These are phyloP conservation scores for Sphaerulina vaccinii DNA, from an alignment of 2,329 filamentous ascomycete genomes.

Conservation along the genomic window DNA sequence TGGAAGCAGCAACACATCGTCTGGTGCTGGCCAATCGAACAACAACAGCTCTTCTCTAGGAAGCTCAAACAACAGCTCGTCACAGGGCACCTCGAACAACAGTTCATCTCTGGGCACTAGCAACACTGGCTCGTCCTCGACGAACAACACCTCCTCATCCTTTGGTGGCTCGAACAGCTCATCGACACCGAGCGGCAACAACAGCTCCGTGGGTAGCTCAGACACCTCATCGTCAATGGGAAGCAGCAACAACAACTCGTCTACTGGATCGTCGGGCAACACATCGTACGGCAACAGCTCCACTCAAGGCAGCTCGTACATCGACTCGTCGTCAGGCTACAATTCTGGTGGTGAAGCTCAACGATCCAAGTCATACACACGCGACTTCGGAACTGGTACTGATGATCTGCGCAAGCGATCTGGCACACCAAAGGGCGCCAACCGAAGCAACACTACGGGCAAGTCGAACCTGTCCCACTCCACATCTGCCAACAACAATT, in stretches of 20 bases:
- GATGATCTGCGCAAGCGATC: slow-evolving; percentile 11
- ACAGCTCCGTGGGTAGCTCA: slow-evolving; percentile 1
- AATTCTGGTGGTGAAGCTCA: slow-evolving; percentile 13
- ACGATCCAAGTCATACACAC: slow-evolving; percentile 12
- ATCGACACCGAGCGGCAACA: neutral
- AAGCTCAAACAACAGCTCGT: slow-evolving; percentile 1
- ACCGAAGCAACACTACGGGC: slow-evolving; percentile 7
- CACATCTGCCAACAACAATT: neutral
- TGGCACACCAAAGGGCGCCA: slow-evolving; percentile 4
- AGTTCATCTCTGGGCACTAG: neutral
- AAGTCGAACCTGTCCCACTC: slow-evolving; percentile 2
- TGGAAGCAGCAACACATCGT: slow-evolving; percentile 1
- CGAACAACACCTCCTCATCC: slow-evolving; percentile 5
- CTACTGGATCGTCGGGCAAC: neutral
- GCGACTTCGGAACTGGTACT: slow-evolving; percentile 15
- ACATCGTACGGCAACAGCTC: slow-evolving; percentile 4
- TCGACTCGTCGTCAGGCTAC: neutral
- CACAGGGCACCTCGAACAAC: slow-evolving; percentile 3
- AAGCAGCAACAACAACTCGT: slow-evolving; percentile 8
- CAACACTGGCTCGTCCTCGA: slow-evolving; percentile 3
- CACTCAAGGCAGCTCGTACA: slow-evolving; percentile 1
- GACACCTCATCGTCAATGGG: neutral
- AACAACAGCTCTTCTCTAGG: slow-evolving; percentile 12
- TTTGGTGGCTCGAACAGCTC: neutral
- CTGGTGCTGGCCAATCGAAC: slow-evolving; percentile 6